Percentiles rank a stretch among this genome's conserved stretches.
These are phyloP conservation scores for Picochlorum sp. DNA, from an alignment of 139 green algal genomes.

Conservation along the genomic window DNA sequence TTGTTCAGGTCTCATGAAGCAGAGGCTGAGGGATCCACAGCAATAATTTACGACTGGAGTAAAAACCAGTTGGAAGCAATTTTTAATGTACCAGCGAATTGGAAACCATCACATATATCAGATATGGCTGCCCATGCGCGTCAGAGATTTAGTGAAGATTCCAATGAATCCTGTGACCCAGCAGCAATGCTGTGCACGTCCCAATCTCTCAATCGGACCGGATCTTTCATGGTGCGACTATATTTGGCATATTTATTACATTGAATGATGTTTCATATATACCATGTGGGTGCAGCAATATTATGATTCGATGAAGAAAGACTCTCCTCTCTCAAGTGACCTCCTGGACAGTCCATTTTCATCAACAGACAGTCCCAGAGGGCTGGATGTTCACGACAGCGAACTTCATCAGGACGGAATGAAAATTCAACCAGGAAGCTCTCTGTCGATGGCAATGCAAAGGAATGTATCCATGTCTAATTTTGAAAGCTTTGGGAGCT, in stretches of 20 bases:
- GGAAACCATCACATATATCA: background rate
- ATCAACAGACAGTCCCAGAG: too few relatives aligned
- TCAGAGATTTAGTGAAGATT: background rate
- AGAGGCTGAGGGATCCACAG: conserved; percentile 55
- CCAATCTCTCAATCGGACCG: background rate
- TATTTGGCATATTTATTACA: background rate
- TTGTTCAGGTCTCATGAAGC: conserved; percentile 57
- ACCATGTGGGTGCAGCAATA: too few relatives aligned
- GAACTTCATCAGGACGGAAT: too few relatives aligned
- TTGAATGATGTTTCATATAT: too few relatives aligned
- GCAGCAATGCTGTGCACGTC: background rate
- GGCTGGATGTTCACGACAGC: too few relatives aligned
- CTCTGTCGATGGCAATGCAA: background rate
- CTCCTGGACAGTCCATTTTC: too few relatives aligned
- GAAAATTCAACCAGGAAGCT: background rate
- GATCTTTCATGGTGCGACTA: background rate
- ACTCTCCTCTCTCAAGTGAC: too few relatives aligned
- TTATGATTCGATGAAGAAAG: too few relatives aligned
- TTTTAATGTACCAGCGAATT: conserved; percentile 33
- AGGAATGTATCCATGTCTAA: background rate
- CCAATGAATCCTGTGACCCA: background rate
- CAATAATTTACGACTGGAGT: conserved; percentile 68
- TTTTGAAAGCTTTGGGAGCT: background rate
- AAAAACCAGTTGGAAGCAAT: conserved; percentile 30
- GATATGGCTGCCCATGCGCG: background rate